Base-by-base conservation (phyloP, 352 stramenopile genomes). In the Globisporangium acanthophoron region DNA sequence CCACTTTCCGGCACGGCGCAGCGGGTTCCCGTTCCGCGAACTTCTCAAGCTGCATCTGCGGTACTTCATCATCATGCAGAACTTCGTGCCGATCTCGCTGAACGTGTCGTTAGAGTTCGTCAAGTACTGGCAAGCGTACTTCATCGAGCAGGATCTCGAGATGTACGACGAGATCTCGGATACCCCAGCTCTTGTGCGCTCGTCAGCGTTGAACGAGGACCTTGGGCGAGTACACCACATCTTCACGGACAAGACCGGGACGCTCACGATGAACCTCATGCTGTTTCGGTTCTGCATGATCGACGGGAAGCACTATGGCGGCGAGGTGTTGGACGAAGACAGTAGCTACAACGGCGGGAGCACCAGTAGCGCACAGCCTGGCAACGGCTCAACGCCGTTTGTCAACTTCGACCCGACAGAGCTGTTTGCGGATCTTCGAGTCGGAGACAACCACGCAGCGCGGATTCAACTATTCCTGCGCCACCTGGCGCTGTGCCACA, bases 51-150 rank as follows among this genome's bases (percentile, higher is more conserved):
- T 98, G 18, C 87, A 97, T 49, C 43, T 97, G 24, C 77, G 81
- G 21, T 99, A 98, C 67, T 93, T 99, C 51, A 97, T 98, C 31
- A 91, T 99, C 65, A 96, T 98, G 80, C 96, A 92, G 72, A 97
- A 98, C 64, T 98, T 99, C 69, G 90, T 99, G 18, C 97, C 97
- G 21, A 92, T 99, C 31, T 98, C 92, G 59, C 75, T 99, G n/a
- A 99, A 99, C 67, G 96, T 99, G 6, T 98, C 96, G 21, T 76
- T 99, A 24, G 93, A 98, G 70, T 92, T 98, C 33, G 90, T 98
- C 47, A 98, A 97, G 61, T 97, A 98, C 58, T 94, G 87, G 72
- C 93, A 98, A 71, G 88, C 94, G 46, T 90, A 96, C 48, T 98
- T 98, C 65, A 94, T 99, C 46, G 83, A 97, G 50, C 88, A 90